A percentile compares a stretch with the other conserved stretches of the same genome.
Evolutionary conservation across 208 protist species (phyloP).

Genomic region (Trypanosoma cruzi): DNA sequence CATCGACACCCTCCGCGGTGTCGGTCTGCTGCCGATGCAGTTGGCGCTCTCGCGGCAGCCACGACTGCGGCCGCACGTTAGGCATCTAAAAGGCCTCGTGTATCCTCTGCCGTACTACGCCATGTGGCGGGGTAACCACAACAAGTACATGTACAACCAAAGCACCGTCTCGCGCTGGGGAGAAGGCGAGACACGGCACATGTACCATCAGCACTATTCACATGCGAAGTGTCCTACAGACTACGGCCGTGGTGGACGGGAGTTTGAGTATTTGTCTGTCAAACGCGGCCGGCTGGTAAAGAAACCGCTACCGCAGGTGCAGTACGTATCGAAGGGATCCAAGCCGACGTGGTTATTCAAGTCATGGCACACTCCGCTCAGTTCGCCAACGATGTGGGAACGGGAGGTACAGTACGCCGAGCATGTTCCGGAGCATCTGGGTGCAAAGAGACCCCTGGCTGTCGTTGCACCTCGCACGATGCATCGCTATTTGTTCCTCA

Average conservation of each 20-base stretch:
- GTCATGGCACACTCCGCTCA: constrained; percentile 89
- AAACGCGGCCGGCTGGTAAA: constrained; percentile 65
- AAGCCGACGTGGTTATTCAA: constrained; percentile 92
- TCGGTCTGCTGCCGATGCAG: constrained; percentile 67
- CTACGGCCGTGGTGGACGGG: constrained; percentile 86
- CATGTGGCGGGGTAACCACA: constrained; percentile 92
- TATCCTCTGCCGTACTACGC: constrained; percentile 90
- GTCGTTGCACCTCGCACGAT: constrained; percentile 80
- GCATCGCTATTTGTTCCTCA: constrained; percentile 83
- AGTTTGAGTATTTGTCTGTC: constrained; percentile 83
- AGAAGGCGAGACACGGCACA: constrained; percentile 70
- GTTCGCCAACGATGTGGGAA: constrained; percentile 82
- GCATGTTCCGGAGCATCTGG: constrained; percentile 87
- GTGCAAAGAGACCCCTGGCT: constrained; percentile 81
- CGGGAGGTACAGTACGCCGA: constrained; percentile 90
- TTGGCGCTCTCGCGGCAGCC: constrained; percentile 80
- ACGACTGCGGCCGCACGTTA: constrained; percentile 74
- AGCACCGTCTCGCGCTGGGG: constrained; percentile 78
- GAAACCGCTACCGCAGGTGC: constrained; percentile 83
- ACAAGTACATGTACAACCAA: constrained; percentile 87
- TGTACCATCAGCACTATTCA: constrained; percentile 91
- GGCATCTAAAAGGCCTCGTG: constrained; percentile 59
- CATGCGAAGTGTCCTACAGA: constrained; percentile 92
- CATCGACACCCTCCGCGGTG: constrained; percentile 56
- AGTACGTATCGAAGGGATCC: constrained; percentile 72